Percentiles rank a stretch among this genome's conserved stretches.
These are phyloP conservation scores for Thinopyrum elongatum DNA, from an alignment of 176 grass and related monocot species.

Conservation along the genomic window DNA sequence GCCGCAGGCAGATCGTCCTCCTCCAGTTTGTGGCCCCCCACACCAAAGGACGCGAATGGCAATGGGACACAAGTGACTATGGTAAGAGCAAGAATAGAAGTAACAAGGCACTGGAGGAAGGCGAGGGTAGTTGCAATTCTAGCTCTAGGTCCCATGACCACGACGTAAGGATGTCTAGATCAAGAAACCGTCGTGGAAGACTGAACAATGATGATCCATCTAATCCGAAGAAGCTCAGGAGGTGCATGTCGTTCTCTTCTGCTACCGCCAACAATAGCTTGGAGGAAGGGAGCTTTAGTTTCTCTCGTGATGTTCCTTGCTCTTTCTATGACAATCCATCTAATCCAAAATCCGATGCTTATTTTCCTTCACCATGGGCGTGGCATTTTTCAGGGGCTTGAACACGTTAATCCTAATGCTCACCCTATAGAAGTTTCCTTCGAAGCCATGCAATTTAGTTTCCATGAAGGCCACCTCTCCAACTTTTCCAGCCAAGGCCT, in stretches of 20 bases:
- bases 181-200: not conserved
- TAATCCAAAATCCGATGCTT: too few species aligned
- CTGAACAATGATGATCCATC: not conserved
- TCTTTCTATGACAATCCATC: not conserved
- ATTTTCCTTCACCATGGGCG: too few species aligned
- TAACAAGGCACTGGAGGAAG: not conserved
- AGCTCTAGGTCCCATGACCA: constrained; percentile 5
- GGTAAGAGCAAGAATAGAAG: not conserved
- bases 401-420: too few species aligned
- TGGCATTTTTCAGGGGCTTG: too few species aligned
- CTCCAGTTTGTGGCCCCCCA: not conserved
- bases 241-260: too few species aligned
- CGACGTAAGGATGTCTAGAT: constrained; percentile 1
- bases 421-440: too few species aligned
- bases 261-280: not conserved
- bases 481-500: too few species aligned
- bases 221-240: constrained; percentile 2
- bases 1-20: not conserved
- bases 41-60: not conserved
- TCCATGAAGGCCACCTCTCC: too few species aligned
- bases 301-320: constrained; percentile 29
- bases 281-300: constrained; percentile 32
- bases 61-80: not conserved
- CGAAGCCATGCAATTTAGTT: too few species aligned
- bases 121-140: not conserved